Conservation (phyloP, 179 eudicot genomes). For the Actinidia polygama region DNA sequence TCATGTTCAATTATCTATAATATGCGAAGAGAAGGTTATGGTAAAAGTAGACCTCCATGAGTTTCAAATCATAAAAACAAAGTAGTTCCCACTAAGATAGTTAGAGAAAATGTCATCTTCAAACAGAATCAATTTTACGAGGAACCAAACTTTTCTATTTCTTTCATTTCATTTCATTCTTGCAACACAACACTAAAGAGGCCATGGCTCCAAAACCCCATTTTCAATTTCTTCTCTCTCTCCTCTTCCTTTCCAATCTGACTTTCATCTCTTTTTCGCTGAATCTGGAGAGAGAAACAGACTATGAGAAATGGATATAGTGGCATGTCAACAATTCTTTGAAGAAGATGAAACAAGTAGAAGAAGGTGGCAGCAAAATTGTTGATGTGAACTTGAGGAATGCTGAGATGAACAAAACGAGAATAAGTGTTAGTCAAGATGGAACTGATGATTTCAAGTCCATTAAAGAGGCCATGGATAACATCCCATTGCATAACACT, state of each 20-base stretch:
- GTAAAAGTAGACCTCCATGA: no score
- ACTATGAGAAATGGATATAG: constrained; percentile 32
- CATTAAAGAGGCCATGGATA: constrained; percentile 50
- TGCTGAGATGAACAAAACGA: constrained; percentile 49
- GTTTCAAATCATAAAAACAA: no score
- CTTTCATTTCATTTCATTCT: neutral
- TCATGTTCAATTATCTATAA: no score
- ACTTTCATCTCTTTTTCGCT: neutral
- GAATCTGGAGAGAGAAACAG: neutral
- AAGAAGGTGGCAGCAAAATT: neutral
- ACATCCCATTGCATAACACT: no score
- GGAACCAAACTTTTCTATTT: no score
- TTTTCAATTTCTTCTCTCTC: neutral
- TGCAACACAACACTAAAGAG: neutral
- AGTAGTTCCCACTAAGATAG: no score
- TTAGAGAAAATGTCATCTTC: no score
- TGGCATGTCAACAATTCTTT: constrained; percentile 29
- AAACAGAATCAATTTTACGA: no score
- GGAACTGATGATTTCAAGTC: constrained; percentile 51
- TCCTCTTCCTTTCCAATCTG: neutral
- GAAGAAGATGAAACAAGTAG: neutral
- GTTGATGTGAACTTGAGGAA: no score
- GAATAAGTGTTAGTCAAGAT: constrained; percentile 41
- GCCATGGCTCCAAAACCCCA: constrained; percentile 7
- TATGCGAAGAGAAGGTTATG: no score